phyloP scores from a whole-genome alignment of 2,329 filamentous ascomycete species.

The Orbilia oligospora region DNA sequence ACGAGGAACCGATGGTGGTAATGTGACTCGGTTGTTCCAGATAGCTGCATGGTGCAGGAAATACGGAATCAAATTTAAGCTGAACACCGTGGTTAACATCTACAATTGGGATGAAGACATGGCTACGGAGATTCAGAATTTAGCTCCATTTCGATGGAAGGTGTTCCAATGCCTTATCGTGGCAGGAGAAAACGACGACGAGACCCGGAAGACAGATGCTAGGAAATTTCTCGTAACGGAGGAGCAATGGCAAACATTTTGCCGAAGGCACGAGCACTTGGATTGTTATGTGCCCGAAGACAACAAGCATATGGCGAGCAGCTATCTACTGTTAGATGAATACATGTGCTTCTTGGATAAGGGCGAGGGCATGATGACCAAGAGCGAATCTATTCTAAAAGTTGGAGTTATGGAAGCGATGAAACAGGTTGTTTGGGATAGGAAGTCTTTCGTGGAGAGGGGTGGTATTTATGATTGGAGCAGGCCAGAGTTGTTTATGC shows the following conservation, averaged over 20 bases:
- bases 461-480: no score
- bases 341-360: no score
- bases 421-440: no score
- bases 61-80: slow-evolving; percentile 72
- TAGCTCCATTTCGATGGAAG: slow-evolving; percentile 67
- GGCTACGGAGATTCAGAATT: slow-evolving; percentile 66
- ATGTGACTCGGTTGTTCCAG: slow-evolving; percentile 69
- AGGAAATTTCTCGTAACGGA: slow-evolving; percentile 69
- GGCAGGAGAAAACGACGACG: slow-evolving; percentile 71
- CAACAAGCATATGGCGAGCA: no score
- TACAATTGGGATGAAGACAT: slow-evolving; percentile 72
- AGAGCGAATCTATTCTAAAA: no score
- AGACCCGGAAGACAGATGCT: slow-evolving; percentile 67
- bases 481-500: no score
- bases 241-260: slow-evolving; percentile 67
- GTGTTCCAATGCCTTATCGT: slow-evolving; percentile 73
- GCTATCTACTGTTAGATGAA: no score
- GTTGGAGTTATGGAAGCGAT: no score
- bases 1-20: slow-evolving; percentile 68
- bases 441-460: no score
- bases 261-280: no score
- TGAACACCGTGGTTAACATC: slow-evolving; percentile 72
- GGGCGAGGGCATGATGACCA: no score
- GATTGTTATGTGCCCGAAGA: no score
- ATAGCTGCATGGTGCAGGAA: slow-evolving; percentile 69